Evolutionary conservation across 192 early-diverging fungal species (phyloP), one percentile per base, ranked within the genome.

Genomic region (Podila epigama): DNA sequence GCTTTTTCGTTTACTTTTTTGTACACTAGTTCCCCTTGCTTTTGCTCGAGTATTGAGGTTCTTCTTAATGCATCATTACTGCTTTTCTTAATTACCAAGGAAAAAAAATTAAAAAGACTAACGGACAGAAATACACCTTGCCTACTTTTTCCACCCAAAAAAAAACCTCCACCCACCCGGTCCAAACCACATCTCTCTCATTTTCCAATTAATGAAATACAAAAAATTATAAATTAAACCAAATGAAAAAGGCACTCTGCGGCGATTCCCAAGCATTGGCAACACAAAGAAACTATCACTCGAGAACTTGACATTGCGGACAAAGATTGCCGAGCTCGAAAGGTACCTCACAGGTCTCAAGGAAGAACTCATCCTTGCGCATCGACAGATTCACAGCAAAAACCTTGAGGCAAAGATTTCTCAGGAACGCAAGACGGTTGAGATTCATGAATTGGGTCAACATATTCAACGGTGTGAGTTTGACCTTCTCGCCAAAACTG

Each of bases 381-480:
- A 66, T 34, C 52, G 59, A 12, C 56, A 67, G 41, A 53, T 75
- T 20, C 72, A 63, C 7, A 22, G 42, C 42, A 67, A 75, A 41
- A 63, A 67, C 22, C n/a, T 50, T 12, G 72, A 75, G 16, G 53
- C 60, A 53, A 72, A 60, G 51, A 25, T 37, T 7, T 41, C 48
- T 5, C 53, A 72, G 31, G 63, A 72, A 9, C 64, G 52, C 0
- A 65, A 75, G 32, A 39, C 28, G 15, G 53, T 67, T 22, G 65
- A 68, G 65, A 68, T 67, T 5, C 59, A 75, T 36, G 72, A 68
- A 16, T 48, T 68, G 25, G 60, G 39, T 0, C 58, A 68, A 15
- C 72, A 68, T 48, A 68, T 75, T n/a, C 71, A 75, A 28, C 61
- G 59, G 22, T 75, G 58, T 29, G 71, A 75, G 34, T 36, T 28